These are phyloP conservation scores for Gentiana macrophylla DNA, from an alignment of 257 asterid genomes.

Conservation along the genomic window DNA sequence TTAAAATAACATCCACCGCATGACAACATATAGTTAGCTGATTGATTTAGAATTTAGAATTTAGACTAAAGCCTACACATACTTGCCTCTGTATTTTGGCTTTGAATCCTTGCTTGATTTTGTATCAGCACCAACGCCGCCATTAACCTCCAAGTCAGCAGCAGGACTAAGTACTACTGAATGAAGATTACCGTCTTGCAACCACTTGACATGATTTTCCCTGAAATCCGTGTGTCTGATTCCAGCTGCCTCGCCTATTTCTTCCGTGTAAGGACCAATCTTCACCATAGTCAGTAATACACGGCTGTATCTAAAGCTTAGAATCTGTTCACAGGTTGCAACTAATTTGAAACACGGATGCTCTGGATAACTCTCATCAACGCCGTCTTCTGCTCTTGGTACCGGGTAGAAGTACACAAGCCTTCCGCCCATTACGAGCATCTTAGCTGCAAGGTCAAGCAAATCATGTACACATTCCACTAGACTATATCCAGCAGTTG, in stretches of 20 bases:
- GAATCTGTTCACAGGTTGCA: conserved; percentile 73
- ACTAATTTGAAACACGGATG: conserved; percentile 79
- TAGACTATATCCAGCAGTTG: conserved; percentile 91
- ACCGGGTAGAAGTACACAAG: conserved; percentile 93
- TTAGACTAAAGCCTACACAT: conserved; percentile 40
- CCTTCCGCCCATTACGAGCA: conserved; percentile 89
- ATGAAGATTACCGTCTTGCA: conserved; percentile 89
- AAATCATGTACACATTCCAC: conserved; percentile 95
- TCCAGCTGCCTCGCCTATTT: conserved; percentile 56
- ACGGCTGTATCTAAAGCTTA: conserved; percentile 71
- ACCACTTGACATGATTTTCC: conserved; percentile 86
- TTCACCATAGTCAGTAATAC: conserved; percentile 21
- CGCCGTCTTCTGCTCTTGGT: conserved; percentile 53
- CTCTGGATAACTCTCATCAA: conserved; percentile 60
- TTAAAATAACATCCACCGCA: too few relatives aligned
- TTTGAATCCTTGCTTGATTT: conserved; percentile 42
- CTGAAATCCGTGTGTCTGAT: conserved; percentile 61
- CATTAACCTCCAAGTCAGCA: conserved; percentile 28
- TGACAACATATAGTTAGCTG: background rate
- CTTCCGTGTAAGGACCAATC: conserved; percentile 48
- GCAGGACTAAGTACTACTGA: conserved; percentile 84
- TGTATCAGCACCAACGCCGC: conserved; percentile 21
- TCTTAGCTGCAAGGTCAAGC: conserved; percentile 83
- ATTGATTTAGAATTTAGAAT: too few relatives aligned
- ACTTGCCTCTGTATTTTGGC: conserved; percentile 90